Base-by-base conservation (phyloP, 805 yeast species). In the Sungouiella thailandica region DNA sequence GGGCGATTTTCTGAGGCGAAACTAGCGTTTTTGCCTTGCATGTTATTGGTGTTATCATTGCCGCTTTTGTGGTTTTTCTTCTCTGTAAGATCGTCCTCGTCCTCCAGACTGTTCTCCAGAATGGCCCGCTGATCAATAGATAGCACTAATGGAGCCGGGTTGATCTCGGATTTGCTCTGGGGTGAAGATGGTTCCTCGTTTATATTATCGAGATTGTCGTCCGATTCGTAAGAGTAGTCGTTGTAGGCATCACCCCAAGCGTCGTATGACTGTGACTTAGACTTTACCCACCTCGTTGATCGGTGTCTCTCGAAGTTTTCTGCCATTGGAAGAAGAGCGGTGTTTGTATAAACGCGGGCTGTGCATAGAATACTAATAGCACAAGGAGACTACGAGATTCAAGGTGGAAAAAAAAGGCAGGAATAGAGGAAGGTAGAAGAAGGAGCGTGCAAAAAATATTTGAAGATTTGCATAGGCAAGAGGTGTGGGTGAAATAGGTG, bases 271-370 rank as follows among this genome's bases (percentile, higher is more conserved):
- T 71, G 72, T 4, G 58, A 61, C n/a, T 59, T 44, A 5, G 71
- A 64, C 34, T 58, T 60, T 8, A 57, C 68, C 72, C 72, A 66
- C 31, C 72, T 50, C 5, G 69, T 55, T 23, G 70, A 65, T 29
- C 57, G 57, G 36, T 65, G 71, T 47, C 72, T 57, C 18, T 58
- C 69, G 41, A 66, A 62, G 31, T 58, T 55, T 30, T 64, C 70
- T 2, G 51, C 37, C 58, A 55, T 53, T 19, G 7, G 18, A 22
- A 28, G n/a, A 8, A 10, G 5, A n/a, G 23, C 9, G 23, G 3
- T 13, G 29, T 5, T 18, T 26, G 20, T 16, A 10, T 26, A 17
- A 18, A 17, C 16, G 26, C 4, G 23, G 10, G 9, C 23, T 7
- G 23, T 7, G 23, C 7, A 19, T 7, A 19, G 10, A 10, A 10